Percentiles rank a stretch among this genome's conserved stretches.
phyloP scores from a whole-genome alignment of 495 filamentous ascomycete genomes.

The Penicillium goetzii region DNA sequence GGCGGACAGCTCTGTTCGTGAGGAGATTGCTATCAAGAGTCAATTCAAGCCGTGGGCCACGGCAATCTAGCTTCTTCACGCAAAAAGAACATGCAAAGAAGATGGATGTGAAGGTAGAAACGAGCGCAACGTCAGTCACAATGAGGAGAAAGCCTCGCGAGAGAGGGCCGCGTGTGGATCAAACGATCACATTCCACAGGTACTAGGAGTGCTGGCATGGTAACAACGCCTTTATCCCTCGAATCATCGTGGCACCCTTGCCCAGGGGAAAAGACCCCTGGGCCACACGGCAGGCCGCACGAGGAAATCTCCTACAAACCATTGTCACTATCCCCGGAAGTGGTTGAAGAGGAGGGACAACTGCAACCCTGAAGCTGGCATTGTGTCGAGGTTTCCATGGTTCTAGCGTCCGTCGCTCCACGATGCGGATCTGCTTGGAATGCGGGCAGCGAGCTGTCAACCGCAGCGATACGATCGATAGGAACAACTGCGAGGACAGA shows the following conservation, averaged over 20 bases:
- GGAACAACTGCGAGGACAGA: background rate
- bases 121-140: slow-evolving; percentile 14
- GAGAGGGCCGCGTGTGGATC: slow-evolving; percentile 18
- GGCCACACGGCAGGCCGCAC: slow-evolving; percentile 13
- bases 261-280: slow-evolving; percentile 2
- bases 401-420: slow-evolving; percentile 15
- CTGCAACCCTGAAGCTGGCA: slow-evolving; percentile 21
- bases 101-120: slow-evolving; percentile 1
- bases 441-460: slow-evolving; percentile 31
- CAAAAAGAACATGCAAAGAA: slow-evolving; percentile 3
- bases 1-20: background rate
- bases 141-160: background rate
- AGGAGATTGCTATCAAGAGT: background rate
- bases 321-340: slow-evolving; percentile 2
- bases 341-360: background rate
- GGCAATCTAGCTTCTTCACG: background rate
- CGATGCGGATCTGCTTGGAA: slow-evolving; percentile 22
- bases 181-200: slow-evolving; percentile 26
- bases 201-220: slow-evolving; percentile 32
- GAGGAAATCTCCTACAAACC: background rate
- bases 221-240: slow-evolving; percentile 32
- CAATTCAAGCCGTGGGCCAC: background rate
- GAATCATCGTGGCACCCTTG: slow-evolving; percentile 17
- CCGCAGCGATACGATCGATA: slow-evolving; percentile 3
- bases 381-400: slow-evolving; percentile 24